Base-by-base conservation (phyloP, 306 rosid species). In the Quercus glauca region DNA sequence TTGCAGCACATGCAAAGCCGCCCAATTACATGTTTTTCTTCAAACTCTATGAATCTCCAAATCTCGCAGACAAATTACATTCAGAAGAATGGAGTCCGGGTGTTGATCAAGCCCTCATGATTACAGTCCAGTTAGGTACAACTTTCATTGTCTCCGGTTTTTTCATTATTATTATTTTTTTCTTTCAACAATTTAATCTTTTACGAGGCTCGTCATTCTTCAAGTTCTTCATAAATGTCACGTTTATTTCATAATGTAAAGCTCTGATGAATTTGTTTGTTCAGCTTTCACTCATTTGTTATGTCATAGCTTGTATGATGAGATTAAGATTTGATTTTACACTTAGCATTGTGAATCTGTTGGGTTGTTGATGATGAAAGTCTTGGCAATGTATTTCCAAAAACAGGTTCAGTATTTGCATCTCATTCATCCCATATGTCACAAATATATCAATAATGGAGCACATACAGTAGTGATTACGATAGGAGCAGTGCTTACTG, bases 1-100 rank as follows among this genome's bases (percentile, higher is more conserved):
- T 94, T 53, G 98, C 98, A 0, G 98, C 97, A 25, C 95, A 92
- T 82, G 98, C 98, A 57, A 94, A 83, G 85, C 97, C 97, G 59
- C 99, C 97, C 65, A 87, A 86, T 82, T 94, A 92, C 80, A 68
- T 94, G 90, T 87, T 90, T 89, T 92, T 94, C 97, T 94, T 92
- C 69, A 88, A 90, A 55, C 90, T 87, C 80, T 94, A 82, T 37
- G 90, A 88, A 78, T 81, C 87, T 73, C 89, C 79, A 5, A 94
- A 90, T 80, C 96, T 92, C 17, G 86, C 88, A 0, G 94, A 89
- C 71, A 94, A 90, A 87, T 79, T 94, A 80, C 99, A 92, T 49
- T 74, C 76, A 6, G 76, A 90, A 31, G 89, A 86, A 68, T 89
- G 92, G 89, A 82, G 10, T 78, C 90, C 90, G 8, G 73, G 70